Conservation (phyloP, 2,329 filamentous ascomycete genomes). For the Phaeoacremonium minimum region DNA sequence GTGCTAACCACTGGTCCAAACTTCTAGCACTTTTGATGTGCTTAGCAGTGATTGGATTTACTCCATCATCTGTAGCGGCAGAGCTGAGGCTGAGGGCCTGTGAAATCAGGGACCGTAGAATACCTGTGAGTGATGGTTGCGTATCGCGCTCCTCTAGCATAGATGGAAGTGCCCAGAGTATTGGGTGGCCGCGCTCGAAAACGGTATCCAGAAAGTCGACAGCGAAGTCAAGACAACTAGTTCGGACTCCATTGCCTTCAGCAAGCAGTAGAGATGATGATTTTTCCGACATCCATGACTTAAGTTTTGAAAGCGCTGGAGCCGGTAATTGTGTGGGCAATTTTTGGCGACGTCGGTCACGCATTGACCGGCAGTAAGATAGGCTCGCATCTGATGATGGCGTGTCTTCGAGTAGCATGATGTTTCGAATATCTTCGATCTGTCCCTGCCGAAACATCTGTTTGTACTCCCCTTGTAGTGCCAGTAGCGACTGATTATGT, state of each 20-base stretch:
- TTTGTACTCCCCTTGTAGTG: background rate
- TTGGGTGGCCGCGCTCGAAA: conserved; percentile 2
- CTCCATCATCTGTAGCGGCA: background rate
- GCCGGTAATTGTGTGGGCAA: conserved; percentile 2
- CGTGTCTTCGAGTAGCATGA: background rate
- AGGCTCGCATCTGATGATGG: conserved; percentile 1
- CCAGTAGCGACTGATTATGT: background rate
- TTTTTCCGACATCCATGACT: conserved; percentile 2
- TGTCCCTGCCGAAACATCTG: background rate
- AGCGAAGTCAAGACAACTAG: conserved; percentile 8
- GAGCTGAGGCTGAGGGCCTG: background rate
- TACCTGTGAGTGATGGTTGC: background rate
- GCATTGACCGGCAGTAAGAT: conserved; percentile 8
- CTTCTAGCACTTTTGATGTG: background rate
- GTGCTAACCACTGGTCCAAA: background rate
- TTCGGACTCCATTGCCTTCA: conserved; percentile 7
- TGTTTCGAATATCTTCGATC: background rate
- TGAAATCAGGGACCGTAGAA: background rate
- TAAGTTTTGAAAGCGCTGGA: background rate
- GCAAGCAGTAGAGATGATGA: conserved; percentile 8
- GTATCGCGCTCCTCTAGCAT: background rate
- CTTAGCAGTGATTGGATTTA: background rate
- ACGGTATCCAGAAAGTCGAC: conserved; percentile 7
- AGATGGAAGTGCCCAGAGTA: conserved; percentile 6
- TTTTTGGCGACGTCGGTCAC: conserved; percentile 4